Evolutionary conservation across 1,284 basidiomycete species (phyloP), one percentile per base, ranked within the genome.

Genomic region (Cutaneotrichosporon sp.): DNA sequence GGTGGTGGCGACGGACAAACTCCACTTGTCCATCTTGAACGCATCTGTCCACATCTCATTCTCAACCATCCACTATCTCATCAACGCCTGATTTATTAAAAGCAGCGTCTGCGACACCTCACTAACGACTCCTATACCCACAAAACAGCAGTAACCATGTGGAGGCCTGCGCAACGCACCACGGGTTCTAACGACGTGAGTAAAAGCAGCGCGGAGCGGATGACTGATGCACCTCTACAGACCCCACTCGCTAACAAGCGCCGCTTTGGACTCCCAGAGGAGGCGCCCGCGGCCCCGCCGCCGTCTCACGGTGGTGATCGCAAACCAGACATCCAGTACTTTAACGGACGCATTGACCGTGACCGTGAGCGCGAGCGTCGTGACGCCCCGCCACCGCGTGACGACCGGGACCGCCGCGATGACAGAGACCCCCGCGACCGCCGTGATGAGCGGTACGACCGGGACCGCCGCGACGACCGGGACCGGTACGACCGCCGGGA

Each of bases 231-330:
- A 26, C 22, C 38, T 31, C 29, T 31, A 29, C 62, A 75, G 73
- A 67, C 70, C 7, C 77, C 77, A 8, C 60, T 78, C 16, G 89
- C 87, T 49, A 82, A 84, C 67, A 85, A 87, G 67, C 85, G 90
- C 67, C 85, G 90, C 52, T 93, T 93, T 75, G 90, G 90, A 50
- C 85, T 88, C 43, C 86, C 87, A 29, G 71, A 70, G 51, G 72
- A 76, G 43, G 78, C 76, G 25, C 82, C 82, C 26, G 83, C 49
- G 2, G 41, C 45, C 5, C 45, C 49, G 0, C 87, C 71, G 32
- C 67, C 70, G 2, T 86, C 66, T 17, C 62, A 64, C 10, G 63
- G 62, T 45, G 56, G 56, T 26, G 26, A n/a, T 10, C 5, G 42
- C 42, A 63, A 67, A 45, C 63, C 69, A 17, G 69, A 71, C 49